Percentiles rank a stretch among this genome's conserved stretches.
Conservation (phyloP, 768 basidiomycete species). For the Botryobasidium botryosum region DNA sequence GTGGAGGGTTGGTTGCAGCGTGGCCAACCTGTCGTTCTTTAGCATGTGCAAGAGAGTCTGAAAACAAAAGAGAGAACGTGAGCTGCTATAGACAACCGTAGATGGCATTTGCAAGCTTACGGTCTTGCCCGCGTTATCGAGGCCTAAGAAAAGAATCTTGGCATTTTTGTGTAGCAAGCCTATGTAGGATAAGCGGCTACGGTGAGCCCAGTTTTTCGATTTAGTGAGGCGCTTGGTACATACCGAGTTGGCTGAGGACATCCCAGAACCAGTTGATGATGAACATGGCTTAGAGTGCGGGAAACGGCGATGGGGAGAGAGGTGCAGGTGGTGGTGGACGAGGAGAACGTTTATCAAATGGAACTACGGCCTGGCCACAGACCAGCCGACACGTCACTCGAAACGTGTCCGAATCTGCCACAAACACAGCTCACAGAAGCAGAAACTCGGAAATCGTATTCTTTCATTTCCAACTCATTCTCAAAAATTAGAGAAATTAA, state of each 20-base stretch:
- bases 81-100: not conserved
- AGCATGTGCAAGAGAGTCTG: conserved; percentile 97
- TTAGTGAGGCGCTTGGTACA: conserved; percentile 16
- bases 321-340: too few relatives aligned
- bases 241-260: conserved; percentile 83
- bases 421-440: too few relatives aligned
- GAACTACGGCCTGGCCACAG: too few relatives aligned
- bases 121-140: conserved; percentile 99
- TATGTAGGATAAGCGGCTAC: conserved; percentile 18
- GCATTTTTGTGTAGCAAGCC: conserved; percentile 95
- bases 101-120: conserved; percentile 28
- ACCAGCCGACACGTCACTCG: too few relatives aligned
- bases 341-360: too few relatives aligned
- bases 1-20: conserved; percentile 93
- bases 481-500: too few relatives aligned
- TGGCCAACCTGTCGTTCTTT: conserved; percentile 96
- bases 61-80: not conserved
- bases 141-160: conserved; percentile 96
- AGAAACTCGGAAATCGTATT: too few relatives aligned
- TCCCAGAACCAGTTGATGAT: conserved; percentile 96
- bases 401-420: too few relatives aligned
- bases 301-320: too few relatives aligned
- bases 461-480: too few relatives aligned
- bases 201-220: not conserved
- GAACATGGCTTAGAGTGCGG: conserved; percentile 34